Evolutionary conservation across 169 alveolate genomes (phyloP), one percentile per base, ranked within the genome.

Genomic region (Plasmodium vinckei): DNA sequence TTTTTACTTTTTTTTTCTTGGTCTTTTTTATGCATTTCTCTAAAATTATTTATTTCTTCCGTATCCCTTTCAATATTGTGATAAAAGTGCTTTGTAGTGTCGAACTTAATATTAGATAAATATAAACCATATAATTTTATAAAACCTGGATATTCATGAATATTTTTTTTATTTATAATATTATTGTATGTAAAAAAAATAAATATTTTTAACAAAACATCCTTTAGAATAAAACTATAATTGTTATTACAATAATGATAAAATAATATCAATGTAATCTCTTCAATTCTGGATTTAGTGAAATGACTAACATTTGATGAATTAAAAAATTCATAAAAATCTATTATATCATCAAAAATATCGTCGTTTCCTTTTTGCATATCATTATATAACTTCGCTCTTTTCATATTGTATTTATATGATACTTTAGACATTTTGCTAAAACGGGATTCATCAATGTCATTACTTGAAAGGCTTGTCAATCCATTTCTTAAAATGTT

Each of bases 141-240:
- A 39, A 82, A 82, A 12, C 64, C 27, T 7, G 39, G 25, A 27
- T 82, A 44, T 9, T 67, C 27, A 25, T 67, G 72, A 10, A 57
- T 33, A 67, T 67, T 82, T 25, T 46, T 67, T 15, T 82, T 82
- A 13, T 54, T 82, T 53, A 82, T 82, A 27, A 82, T 67, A 33
- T 70, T 70, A 70, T 82, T 82, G 10, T 60, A 27, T 5, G 72
- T 67, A 71, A 82, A 82, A 71, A 67, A 82, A 46, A 56, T 53
- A 13, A 82, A 53, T 10, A 82, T 57, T 53, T 56, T 68, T 19
- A 82, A 56, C 23, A 65, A 23, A n/a, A 59, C 53, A 56, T 47
- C 53, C n/a, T 60, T 67, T 33, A 82, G 39, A 7, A 17, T 82
- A 33, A 33, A 33, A 59, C 25, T 33, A 17, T 42, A 61, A 9